Conservation (phyloP, 2,329 filamentous ascomycete species). For the Penicillium paneum region DNA sequence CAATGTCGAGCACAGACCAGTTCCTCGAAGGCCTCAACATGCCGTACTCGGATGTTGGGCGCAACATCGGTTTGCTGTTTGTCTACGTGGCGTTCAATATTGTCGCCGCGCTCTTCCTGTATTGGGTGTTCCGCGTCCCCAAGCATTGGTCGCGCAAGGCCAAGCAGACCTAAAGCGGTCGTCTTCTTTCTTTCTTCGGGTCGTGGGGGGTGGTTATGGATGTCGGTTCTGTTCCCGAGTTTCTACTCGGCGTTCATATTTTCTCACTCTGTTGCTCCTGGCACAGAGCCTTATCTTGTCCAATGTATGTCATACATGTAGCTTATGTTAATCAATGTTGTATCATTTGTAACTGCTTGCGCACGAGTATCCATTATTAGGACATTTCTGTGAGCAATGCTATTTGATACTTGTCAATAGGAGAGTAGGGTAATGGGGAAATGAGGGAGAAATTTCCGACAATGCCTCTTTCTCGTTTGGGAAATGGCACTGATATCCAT, state of each 20-base stretch:
- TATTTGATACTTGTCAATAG: too few species aligned
- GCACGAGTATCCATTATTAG: too few species aligned
- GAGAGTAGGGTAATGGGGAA: too few species aligned
- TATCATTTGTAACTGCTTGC: neutral
- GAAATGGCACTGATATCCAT: too few species aligned
- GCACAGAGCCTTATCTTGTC: neutral
- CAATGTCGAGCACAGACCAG: conserved; percentile 43
- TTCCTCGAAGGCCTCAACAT: conserved; percentile 50
- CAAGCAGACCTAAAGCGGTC: conserved; percentile 29
- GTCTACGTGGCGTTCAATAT: conserved; percentile 54
- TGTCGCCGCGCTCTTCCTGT: conserved; percentile 48
- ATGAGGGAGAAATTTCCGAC: too few species aligned
- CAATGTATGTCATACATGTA: neutral
- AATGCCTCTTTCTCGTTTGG: too few species aligned
- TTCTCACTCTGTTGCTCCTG: neutral
- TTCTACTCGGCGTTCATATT: neutral
- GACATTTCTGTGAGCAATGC: too few species aligned
- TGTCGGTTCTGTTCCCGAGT: neutral
- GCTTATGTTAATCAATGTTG: neutral
- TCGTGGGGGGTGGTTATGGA: neutral
- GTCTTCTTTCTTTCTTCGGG: neutral
- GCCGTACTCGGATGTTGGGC: conserved; percentile 48
- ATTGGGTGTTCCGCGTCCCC: conserved; percentile 55
- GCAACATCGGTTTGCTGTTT: conserved; percentile 56
- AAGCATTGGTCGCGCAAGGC: conserved; percentile 45